phyloP scores from a whole-genome alignment of 2,329 filamentous ascomycete genomes.

The Niveomyces coronatus region DNA sequence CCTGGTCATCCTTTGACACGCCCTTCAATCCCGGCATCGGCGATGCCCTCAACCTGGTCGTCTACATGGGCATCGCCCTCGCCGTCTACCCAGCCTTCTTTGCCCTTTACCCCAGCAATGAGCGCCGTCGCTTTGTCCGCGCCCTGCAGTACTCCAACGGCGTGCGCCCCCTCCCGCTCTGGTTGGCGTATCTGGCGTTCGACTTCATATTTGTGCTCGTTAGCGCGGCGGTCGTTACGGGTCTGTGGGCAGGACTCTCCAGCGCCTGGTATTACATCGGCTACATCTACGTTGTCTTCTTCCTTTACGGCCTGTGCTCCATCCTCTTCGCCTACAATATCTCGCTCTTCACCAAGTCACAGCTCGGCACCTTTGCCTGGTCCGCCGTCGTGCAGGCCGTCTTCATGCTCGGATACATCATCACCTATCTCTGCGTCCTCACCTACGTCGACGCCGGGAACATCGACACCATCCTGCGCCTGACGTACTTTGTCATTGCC shows the following conservation, averaged over 20 bases:
- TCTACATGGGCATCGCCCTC: constrained; percentile 74
- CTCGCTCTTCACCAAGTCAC: constrained; percentile 68
- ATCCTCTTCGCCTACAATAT: constrained; percentile 70
- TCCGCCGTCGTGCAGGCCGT: constrained; percentile 67
- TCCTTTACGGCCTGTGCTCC: constrained; percentile 70
- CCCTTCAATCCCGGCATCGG: constrained; percentile 61
- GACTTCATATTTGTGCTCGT: constrained; percentile 65
- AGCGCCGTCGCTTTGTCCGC: constrained; percentile 68
- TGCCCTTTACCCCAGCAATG: constrained; percentile 76
- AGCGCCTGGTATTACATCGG: constrained; percentile 66
- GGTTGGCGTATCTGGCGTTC: constrained; percentile 73
- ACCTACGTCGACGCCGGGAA: constrained; percentile 62
- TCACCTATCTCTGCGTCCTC: constrained; percentile 60
- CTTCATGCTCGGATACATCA: constrained; percentile 60
- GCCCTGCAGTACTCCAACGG: constrained; percentile 88
- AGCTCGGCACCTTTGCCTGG: constrained; percentile 77
- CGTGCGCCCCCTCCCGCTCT: constrained; percentile 69
- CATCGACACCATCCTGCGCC: constrained; percentile 55
- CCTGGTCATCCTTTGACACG: constrained; percentile 65
- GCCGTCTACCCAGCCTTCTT: constrained; percentile 78
- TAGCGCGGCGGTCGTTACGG: constrained; percentile 54
- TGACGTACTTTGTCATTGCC: constrained; percentile 67
- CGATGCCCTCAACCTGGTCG: constrained; percentile 64
- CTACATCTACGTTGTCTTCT: constrained; percentile 73
- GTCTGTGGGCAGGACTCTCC: constrained; percentile 57